A percentile compares a stretch with the other conserved stretches of the same genome.
Conservation (phyloP, 1,284 basidiomycete genomes). For the Cystobasidium slooffiae region DNA sequence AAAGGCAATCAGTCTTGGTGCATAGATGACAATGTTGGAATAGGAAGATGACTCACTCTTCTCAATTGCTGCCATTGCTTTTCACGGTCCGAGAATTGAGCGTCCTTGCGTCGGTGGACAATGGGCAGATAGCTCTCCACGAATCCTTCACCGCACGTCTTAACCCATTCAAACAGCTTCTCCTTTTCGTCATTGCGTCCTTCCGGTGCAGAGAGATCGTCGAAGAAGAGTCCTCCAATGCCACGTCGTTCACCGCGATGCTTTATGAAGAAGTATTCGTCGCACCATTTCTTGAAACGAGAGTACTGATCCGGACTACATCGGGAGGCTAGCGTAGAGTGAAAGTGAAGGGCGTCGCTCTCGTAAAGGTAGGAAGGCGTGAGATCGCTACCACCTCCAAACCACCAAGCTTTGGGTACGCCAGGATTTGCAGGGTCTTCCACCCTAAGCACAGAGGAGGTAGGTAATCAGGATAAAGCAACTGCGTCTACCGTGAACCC, state of each 20-base stretch:
- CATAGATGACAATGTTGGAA: too few species aligned
- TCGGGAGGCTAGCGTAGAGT: constrained; percentile 73
- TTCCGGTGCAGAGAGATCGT: constrained; percentile 67
- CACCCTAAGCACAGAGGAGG: constrained; percentile 22
- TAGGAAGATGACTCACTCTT: constrained; percentile 56
- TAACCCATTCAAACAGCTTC: constrained; percentile 76
- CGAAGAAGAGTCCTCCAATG: constrained; percentile 95
- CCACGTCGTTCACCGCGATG: constrained; percentile 90
- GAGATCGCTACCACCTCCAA: constrained; percentile 94
- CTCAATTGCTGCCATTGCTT: constrained; percentile 88
- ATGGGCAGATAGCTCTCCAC: constrained; percentile 88
- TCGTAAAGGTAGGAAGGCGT: constrained; percentile 92
- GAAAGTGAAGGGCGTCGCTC: constrained; percentile 87
- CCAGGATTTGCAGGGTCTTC: constrained; percentile 48
- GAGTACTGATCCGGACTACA: constrained; percentile 73
- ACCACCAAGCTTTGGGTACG: constrained; percentile 84
- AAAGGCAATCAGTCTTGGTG: neutral
- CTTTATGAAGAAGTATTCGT: constrained; percentile 94
- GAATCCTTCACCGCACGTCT: constrained; percentile 74
- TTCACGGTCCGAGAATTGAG: constrained; percentile 66
- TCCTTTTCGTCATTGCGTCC: constrained; percentile 62
- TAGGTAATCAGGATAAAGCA: neutral
- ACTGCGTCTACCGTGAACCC: too few species aligned
- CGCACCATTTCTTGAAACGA: constrained; percentile 93
- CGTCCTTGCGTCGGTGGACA: constrained; percentile 65